phyloP scores from a whole-genome alignment of 495 filamentous ascomycete species.

The Bacidia rubella region DNA sequence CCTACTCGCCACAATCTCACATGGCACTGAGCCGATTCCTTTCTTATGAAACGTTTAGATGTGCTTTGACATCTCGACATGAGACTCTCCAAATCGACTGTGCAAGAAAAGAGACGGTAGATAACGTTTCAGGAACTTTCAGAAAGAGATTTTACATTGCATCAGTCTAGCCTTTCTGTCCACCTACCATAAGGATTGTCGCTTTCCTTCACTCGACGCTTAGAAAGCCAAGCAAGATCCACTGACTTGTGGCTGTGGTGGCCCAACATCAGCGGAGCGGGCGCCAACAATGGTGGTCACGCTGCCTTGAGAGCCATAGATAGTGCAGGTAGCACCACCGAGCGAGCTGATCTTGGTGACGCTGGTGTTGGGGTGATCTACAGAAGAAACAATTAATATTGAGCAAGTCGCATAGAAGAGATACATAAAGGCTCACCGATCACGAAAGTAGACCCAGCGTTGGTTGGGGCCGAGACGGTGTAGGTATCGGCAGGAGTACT shows the following conservation, averaged over 20 bases:
- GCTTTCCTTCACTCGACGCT: not conserved
- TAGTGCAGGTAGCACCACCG: not conserved
- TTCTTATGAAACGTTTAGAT: not conserved
- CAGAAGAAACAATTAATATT: not conserved
- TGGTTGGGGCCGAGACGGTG: conserved; percentile 4
- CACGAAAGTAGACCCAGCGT: not conserved
- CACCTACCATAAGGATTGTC: not conserved
- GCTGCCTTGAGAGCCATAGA: not conserved
- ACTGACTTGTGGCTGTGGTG: not conserved
- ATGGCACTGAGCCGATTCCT: not conserved
- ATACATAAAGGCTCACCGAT: conserved; percentile 3
- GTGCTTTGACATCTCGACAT: not conserved
- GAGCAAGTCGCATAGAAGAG: not conserved
- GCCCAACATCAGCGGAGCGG: not conserved
- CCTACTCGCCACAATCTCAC: not conserved
- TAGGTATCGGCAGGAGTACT: conserved; percentile 1
- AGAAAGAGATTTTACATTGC: not conserved
- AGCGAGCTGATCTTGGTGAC: not conserved
- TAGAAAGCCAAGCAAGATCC: not conserved
- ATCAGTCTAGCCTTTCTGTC: not conserved
- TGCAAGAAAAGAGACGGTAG: not conserved
- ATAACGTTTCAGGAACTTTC: not conserved
- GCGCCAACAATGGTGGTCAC: conserved; percentile 1
- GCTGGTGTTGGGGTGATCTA: not conserved
- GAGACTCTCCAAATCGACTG: not conserved